Percentiles rank a stretch among this genome's conserved stretches.
Evolutionary conservation across 129 eudicot species (phyloP).

Genomic region (Oenanthe sinensis): DNA sequence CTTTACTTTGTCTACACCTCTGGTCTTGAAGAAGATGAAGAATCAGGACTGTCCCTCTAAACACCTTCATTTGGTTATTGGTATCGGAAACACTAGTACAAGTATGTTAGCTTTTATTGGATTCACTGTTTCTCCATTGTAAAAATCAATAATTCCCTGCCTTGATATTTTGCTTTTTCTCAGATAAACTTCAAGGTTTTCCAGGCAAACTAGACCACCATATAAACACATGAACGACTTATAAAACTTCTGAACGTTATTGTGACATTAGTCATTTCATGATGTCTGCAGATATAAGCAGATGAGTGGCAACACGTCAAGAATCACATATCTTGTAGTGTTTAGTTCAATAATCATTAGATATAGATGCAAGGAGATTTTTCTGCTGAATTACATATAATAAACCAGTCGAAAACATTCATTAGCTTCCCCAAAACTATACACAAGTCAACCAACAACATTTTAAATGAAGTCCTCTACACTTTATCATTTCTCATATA

Average conservation of each 20-base stretch:
- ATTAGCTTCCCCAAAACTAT: too few relatives aligned
- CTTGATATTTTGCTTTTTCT: not conserved
- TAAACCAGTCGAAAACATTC: not conserved
- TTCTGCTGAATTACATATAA: not conserved
- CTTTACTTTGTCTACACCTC: constrained; percentile 42
- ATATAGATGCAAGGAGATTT: not conserved
- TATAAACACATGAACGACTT: not conserved
- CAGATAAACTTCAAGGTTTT: not conserved
- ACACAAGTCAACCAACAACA: too few relatives aligned
- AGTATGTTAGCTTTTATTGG: not conserved
- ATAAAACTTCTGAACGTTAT: too few relatives aligned
- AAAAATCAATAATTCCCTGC: not conserved
- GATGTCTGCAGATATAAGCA: not conserved
- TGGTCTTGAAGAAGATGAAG: constrained; percentile 43
- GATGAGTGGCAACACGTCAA: not conserved
- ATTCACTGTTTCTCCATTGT: not conserved
- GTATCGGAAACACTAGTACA: constrained; percentile 14
- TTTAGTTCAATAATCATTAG: not conserved
- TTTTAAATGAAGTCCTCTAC: not conserved
- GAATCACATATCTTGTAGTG: not conserved
- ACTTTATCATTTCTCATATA: not conserved
- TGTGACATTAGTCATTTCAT: not conserved
- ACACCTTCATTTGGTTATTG: not conserved
- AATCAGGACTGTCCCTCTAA: constrained; percentile 83
- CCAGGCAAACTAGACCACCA: not conserved